Conservation (phyloP, 2,329 filamentous ascomycete species). For the Beauveria varroae region DNA sequence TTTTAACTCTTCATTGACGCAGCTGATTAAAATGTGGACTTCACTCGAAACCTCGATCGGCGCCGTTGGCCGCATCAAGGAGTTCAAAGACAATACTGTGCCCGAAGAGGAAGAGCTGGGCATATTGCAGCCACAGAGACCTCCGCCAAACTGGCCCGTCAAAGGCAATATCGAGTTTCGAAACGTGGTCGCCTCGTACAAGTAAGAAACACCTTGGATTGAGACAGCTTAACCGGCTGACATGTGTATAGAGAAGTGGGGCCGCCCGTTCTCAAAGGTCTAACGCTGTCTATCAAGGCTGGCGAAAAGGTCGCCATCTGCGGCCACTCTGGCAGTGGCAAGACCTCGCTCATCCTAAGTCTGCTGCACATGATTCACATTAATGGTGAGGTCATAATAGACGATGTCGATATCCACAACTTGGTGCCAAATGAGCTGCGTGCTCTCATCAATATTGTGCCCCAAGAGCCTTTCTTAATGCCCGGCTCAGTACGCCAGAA, state of each 20-base stretch:
- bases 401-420: constrained; percentile 28
- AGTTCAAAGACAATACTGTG: constrained; percentile 18
- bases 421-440: constrained; percentile 34
- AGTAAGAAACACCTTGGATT: neutral
- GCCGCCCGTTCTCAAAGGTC: constrained; percentile 19
- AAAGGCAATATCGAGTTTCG: constrained; percentile 20
- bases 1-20: constrained; percentile 21
- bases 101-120: constrained; percentile 17
- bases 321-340: constrained; percentile 34
- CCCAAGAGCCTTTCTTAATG: constrained; percentile 44
- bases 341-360: constrained; percentile 30
- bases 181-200: constrained; percentile 19
- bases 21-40: constrained; percentile 26
- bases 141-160: constrained; percentile 20
- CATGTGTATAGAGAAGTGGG: neutral
- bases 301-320: constrained; percentile 33
- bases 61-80: constrained; percentile 20
- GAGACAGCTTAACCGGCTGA: neutral
- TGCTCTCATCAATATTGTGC: constrained; percentile 36
- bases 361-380: constrained; percentile 40
- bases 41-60: constrained; percentile 22
- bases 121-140: constrained; percentile 11
- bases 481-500: constrained; percentile 40
- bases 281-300: constrained; percentile 23
- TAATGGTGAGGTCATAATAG: constrained; percentile 35